Percentiles rank a stretch among this genome's conserved stretches.
phyloP scores from a whole-genome alignment of 768 basidiomycete genomes.

The Lentinula lateritia region DNA sequence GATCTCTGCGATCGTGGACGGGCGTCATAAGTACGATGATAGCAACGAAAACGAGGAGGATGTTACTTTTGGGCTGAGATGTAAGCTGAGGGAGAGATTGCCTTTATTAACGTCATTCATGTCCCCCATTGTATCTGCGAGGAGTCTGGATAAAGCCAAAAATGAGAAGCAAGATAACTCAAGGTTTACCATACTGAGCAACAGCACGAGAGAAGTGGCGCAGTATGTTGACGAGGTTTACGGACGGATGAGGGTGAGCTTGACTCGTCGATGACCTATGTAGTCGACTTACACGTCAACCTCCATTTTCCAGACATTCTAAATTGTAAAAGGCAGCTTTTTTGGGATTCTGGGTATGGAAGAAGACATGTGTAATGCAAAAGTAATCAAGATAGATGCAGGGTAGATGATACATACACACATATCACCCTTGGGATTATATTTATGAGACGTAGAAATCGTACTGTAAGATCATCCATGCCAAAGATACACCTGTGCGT shows the following conservation, averaged over 20 bases:
- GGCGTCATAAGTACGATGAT: background rate
- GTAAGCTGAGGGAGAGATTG: background rate
- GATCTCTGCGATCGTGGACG: background rate
- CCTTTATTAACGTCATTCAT: background rate
- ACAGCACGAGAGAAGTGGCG: background rate
- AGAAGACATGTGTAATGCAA: background rate
- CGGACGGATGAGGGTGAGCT: background rate
- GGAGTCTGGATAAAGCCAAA: too few relatives aligned
- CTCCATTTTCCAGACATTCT: too few relatives aligned
- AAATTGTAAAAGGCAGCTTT: too few relatives aligned
- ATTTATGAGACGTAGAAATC: conserved; percentile 57
- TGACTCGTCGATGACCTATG: too few relatives aligned
- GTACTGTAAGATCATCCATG: conserved; percentile 87
- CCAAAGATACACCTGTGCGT: conserved; percentile 51
- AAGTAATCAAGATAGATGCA: background rate
- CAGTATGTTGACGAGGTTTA: background rate
- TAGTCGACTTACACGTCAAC: too few relatives aligned
- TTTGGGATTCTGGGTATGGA: too few relatives aligned
- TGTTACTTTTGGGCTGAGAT: background rate
- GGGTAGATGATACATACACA: background rate
- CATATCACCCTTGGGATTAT: background rate
- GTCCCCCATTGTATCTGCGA: background rate
- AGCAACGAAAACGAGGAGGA: background rate
- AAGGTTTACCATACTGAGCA: background rate
- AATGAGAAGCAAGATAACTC: too few relatives aligned